Base-by-base conservation (phyloP, 768 basidiomycete genomes). In the Imleria badia region DNA sequence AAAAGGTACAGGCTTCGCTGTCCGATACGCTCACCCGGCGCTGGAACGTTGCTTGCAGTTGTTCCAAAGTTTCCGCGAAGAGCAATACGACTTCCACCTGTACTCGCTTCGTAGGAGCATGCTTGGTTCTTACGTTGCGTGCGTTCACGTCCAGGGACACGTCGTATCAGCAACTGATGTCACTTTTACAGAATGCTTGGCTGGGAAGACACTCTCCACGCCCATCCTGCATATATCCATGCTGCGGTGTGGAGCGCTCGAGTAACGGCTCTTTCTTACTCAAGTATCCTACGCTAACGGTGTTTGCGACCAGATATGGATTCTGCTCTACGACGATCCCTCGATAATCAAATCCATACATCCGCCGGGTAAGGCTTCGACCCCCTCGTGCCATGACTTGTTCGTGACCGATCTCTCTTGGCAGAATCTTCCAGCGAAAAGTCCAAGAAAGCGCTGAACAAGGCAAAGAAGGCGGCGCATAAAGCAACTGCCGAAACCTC, bases 51-150 rank as follows among this genome's bases (percentile, higher is more conserved):
- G 20, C 31, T 45, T 29, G 38, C 55, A 91, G 91, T 74, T 86
- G 15, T 98, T 96, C 69, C 81, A 87, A 49, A 89, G 89, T 48
- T 82, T 90, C 59, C 93, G 97, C 59, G 94, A 98, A 60, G 95
- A 97, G 65, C 94, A 98, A 72, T 98, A 89, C 62, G 97, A 99
- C 71, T 99, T 99, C 79, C 97, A 99, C 69, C 85, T 89, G 8
- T 99, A 98, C 70, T 91, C 91, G 60, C 60, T 98, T 60, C 86
- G 97, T 49, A 94, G 91, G 62, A 90, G 86, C 63, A 96, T 90
- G 9, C 73, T 98, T 33, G 87, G 86, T 49, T 83, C 92, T 13
- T 98, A 98, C 68, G 56, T 90, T 49, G 83, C 85, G 96, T 98
- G 61, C 56, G 89, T 75, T 12, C 31, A 45, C 31, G 22, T 57